A percentile compares a stretch with the other conserved stretches of the same genome.
phyloP scores from a whole-genome alignment of 176 grass and related monocot genomes.

The Bonia amplexicaulis region DNA sequence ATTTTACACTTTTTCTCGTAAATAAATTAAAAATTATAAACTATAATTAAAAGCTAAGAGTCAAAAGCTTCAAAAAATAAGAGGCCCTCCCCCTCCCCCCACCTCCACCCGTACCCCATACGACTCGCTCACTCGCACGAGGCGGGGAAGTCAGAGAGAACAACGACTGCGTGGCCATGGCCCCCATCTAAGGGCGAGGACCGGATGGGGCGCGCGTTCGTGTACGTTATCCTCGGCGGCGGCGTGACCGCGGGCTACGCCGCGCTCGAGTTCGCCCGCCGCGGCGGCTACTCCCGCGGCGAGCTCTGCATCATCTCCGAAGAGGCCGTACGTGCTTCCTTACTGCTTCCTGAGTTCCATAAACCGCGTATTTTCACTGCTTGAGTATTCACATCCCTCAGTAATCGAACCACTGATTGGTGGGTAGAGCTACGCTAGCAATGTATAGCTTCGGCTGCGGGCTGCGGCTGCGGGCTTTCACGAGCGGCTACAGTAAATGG shows the following conservation, averaged over 20 bases:
- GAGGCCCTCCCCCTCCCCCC: too few relatives aligned
- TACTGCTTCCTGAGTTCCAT: not conserved
- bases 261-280: conserved; percentile 80
- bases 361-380: not conserved
- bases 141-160: conserved; percentile 1
- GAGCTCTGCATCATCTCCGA: conserved; percentile 98
- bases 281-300: conserved; percentile 38
- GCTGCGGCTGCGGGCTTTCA: too few relatives aligned
- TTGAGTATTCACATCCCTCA: not conserved
- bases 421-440: not conserved
- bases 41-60: too few relatives aligned
- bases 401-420: not conserved
- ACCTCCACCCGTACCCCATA: not conserved
- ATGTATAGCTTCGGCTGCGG: too few relatives aligned
- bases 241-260: conserved; percentile 95
- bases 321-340: conserved; percentile 28
- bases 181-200: conserved; percentile 20
- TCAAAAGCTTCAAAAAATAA: too few relatives aligned
- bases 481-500: too few relatives aligned
- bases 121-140: not conserved
- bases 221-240: conserved; percentile 79
- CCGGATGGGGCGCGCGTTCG: conserved; percentile 67
- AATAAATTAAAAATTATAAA: too few relatives aligned
- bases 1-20: too few relatives aligned
- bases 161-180: conserved; percentile 7